Evolutionary conservation across 1,284 basidiomycete species (phyloP).

Genomic region (Apiotrichum siamense): DNA sequence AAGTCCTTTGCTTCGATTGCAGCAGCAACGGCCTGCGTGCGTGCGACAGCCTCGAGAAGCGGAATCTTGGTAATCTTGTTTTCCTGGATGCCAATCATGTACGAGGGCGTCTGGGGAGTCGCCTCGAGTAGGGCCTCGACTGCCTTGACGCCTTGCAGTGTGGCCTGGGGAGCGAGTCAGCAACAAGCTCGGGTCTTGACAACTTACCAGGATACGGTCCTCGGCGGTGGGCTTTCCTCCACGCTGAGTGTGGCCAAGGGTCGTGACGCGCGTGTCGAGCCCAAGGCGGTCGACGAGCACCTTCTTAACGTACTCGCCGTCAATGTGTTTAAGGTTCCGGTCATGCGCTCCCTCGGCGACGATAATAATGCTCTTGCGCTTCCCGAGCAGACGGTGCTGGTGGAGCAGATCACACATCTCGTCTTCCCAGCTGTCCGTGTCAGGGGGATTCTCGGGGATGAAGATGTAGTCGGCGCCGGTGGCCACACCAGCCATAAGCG

Average conservation of each 20-base stretch:
- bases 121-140: constrained; percentile 82
- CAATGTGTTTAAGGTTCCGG: constrained; percentile 78
- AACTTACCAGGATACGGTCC: constrained; percentile 78
- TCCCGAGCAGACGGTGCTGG: constrained; percentile 85
- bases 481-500: constrained; percentile 84
- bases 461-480: constrained; percentile 96
- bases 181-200: background rate
- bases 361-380: constrained; percentile 97
- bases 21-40: constrained; percentile 76
- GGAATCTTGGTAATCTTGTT: constrained; percentile 92
- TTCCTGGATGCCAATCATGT: constrained; percentile 94
- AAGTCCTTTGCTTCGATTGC: constrained; percentile 84
- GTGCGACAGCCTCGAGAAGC: constrained; percentile 83
- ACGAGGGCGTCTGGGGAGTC: constrained; percentile 83
- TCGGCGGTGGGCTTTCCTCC: constrained; percentile 88
- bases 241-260: constrained; percentile 92
- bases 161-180: constrained; percentile 59
- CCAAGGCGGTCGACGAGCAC: constrained; percentile 79
- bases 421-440: constrained; percentile 73
- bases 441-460: constrained; percentile 87
- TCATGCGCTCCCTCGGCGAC: constrained; percentile 95
- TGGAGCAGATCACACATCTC: constrained; percentile 85
- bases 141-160: constrained; percentile 89
- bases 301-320: constrained; percentile 81
- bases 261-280: constrained; percentile 93